Evolutionary conservation across 2,329 filamentous ascomycete species (phyloP).

Genomic region (Zasmidium citrigriseum): DNA sequence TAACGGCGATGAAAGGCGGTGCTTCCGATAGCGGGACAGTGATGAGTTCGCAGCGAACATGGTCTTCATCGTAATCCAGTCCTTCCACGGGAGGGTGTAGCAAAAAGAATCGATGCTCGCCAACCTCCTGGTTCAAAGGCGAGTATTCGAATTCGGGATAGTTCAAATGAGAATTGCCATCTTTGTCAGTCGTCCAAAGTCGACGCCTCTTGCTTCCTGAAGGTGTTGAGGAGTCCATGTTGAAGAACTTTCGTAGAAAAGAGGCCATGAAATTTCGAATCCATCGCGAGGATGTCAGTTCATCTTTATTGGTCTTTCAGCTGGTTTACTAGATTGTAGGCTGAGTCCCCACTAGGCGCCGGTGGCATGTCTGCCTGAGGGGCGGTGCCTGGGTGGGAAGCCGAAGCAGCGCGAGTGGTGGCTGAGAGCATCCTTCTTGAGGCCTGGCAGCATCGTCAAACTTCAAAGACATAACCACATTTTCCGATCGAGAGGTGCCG

Average conservation of each 20-base stretch:
- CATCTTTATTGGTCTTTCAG: no score
- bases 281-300: no score
- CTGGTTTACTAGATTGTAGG: no score
- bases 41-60: constrained; percentile 1
- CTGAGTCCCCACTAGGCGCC: no score
- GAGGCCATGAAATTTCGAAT: background rate
- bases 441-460: no score
- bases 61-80: background rate
- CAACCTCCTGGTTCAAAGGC: background rate
- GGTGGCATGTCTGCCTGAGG: no score
- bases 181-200: background rate
- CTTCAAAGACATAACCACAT: no score
- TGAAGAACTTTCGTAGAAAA: background rate
- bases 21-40: background rate
- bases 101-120: constrained; percentile 5
- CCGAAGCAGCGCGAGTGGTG: no score
- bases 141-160: background rate
- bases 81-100: background rate
- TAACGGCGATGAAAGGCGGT: constrained; percentile 5
- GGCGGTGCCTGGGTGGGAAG: no score
- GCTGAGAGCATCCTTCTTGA: no score
- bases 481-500: no score
- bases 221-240: background rate
- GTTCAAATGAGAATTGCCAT: background rate
- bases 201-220: background rate